Conservation (phyloP, 2,329 filamentous ascomycete genomes). For the Phaeosphaeriaceae sp. region DNA sequence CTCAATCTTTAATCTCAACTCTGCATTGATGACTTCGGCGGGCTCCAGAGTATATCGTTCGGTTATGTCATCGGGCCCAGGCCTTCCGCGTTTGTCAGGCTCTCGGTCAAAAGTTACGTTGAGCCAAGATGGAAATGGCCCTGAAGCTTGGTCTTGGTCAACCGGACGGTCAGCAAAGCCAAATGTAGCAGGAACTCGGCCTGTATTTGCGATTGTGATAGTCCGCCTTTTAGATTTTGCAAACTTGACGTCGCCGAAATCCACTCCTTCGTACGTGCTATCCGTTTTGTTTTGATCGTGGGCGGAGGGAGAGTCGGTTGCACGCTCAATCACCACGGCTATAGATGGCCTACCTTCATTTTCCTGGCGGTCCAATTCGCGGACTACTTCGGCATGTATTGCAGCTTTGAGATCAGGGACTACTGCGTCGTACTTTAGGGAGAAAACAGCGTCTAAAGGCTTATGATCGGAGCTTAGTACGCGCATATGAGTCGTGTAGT, state of each 20-base stretch:
- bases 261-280: constrained; percentile 62
- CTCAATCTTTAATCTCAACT: constrained; percentile 71
- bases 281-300: constrained; percentile 43
- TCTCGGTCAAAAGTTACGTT: constrained; percentile 67
- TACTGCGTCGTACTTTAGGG: constrained; percentile 83
- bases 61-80: constrained; percentile 36
- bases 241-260: constrained; percentile 79
- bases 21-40: constrained; percentile 77
- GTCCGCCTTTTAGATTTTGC: constrained; percentile 68
- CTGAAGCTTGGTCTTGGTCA: constrained; percentile 51
- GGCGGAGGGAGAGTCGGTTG: constrained; percentile 31
- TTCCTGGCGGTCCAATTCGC: constrained; percentile 86
- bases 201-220: constrained; percentile 90
- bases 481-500: constrained; percentile 87
- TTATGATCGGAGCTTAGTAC: constrained; percentile 96
- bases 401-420: constrained; percentile 83
- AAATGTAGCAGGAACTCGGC: constrained; percentile 79
- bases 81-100: constrained; percentile 46
- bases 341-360: constrained; percentile 86
- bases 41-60: constrained; percentile 74
- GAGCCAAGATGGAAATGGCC: constrained; percentile 70
- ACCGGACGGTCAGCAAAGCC: constrained; percentile 77
- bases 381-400: constrained; percentile 84
- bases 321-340: constrained; percentile 77
- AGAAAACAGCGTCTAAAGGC: constrained; percentile 83